These are phyloP conservation scores for Pistacia atlantica DNA, from an alignment of 345 rosid species.

Conservation along the genomic window DNA sequence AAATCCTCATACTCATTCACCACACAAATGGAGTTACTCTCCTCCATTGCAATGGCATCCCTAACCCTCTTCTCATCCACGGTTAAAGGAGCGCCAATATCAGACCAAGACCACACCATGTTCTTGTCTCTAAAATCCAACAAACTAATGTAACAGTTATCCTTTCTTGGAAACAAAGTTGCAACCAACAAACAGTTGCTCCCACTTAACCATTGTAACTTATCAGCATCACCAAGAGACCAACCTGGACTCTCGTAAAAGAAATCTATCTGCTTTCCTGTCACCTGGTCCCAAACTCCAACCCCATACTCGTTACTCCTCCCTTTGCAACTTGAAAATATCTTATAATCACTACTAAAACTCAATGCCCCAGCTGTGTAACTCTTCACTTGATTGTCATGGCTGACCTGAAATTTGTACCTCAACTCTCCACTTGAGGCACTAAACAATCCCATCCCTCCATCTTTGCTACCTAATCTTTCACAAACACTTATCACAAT, in stretches of 20 bases:
- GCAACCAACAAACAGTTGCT: slow-evolving; percentile 84
- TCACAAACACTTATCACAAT: slow-evolving; percentile 77
- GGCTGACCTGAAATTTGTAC: slow-evolving; percentile 72
- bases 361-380: slow-evolving; percentile 89
- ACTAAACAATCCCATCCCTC: slow-evolving; percentile 93
- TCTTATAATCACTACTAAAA: slow-evolving; percentile 58
- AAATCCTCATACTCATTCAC: slow-evolving; percentile 94
- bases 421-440: slow-evolving; percentile 71
- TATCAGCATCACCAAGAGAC: slow-evolving; percentile 96
- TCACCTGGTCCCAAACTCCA: slow-evolving; percentile 95
- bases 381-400: slow-evolving; percentile 73
- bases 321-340: slow-evolving; percentile 86
- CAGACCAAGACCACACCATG: slow-evolving; percentile 99
- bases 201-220: slow-evolving; percentile 78
- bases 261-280: slow-evolving; percentile 86
- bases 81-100: slow-evolving; percentile 53
- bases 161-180: slow-evolving; percentile 92
- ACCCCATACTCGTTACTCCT: slow-evolving; percentile 92
- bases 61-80: slow-evolving; percentile 89
- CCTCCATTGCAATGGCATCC: slow-evolving; percentile 95
- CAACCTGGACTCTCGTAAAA: slow-evolving; percentile 82
- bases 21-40: slow-evolving; percentile 73
- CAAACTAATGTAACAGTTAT: slow-evolving; percentile 91
- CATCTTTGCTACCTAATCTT: slow-evolving; percentile 80
- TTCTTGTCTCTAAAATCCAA: slow-evolving; percentile 80